Base-by-base conservation (phyloP, 352 stramenopile genomes). In the Globisporangium radiosum region DNA sequence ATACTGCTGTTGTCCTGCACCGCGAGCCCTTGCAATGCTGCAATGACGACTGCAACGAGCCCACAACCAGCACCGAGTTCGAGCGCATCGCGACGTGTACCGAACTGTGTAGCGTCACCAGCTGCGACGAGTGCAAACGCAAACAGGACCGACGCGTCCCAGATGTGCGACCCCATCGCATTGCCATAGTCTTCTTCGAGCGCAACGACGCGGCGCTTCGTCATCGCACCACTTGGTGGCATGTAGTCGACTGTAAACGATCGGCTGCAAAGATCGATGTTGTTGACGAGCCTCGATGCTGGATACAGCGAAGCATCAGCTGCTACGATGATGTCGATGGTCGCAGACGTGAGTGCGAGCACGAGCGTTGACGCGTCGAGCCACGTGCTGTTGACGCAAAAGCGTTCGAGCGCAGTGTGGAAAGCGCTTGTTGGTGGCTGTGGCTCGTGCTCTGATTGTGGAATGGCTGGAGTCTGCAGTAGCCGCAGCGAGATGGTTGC, bases 171-270 rank as follows among this genome's bases (percentile, higher is more conserved):
- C 1, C 75, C 80, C 80, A 90, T 90, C 8, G 74, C 61, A 33
- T 85, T 69, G 10, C 80, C 80, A 43, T 90, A 88, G 58, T 85
- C 64, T 54, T 90, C 80, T 47, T 78, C 59, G 5, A 88, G 68
- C n/a, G 59, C n/a, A 5, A 77, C 11, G 8, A 58, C 0, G 15
- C 40, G 14, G 11, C 38, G 17, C 8, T 43, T 33, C 25, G 25
- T 33, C 25, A 33, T 33, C 25, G 25, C 25, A 33, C 25, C 25
- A 3, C 25, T 33, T 33, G 25, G 25, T 33, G 25, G 2, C 25
- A 33, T 33, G 25, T 33, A 33, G 25, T 13, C 38, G 47, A 63
- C 14, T 25, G 57, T 57, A 19, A 65, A 64, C 37, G 70, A 1
- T 1, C 50, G 39, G 13, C 37, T n/a, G 47, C 37, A 39, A 2